Conservation (phyloP, 345 rosid species). For the Hirschfeldia incana region DNA sequence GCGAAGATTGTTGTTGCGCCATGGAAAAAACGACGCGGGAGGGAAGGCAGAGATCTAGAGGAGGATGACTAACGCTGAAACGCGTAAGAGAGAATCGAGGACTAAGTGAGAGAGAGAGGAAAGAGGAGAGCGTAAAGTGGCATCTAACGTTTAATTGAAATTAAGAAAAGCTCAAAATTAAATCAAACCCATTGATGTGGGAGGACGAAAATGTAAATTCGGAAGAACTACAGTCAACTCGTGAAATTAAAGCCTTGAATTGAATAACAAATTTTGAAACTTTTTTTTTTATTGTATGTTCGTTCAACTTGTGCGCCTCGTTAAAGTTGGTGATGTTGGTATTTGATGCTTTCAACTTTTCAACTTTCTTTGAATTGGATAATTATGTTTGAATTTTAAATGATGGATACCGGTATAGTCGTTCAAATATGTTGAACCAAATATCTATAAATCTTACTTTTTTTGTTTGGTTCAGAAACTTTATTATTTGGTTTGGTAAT, state of each 20-base stretch:
- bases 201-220: too few relatives aligned
- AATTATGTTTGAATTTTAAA: too few relatives aligned
- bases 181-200: too few relatives aligned
- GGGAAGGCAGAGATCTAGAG: conserved; percentile 32
- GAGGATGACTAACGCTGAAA: conserved; percentile 37
- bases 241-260: too few relatives aligned
- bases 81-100: conserved; percentile 36
- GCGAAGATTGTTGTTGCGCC: conserved; percentile 65
- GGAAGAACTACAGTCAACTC: too few relatives aligned
- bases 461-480: too few relatives aligned
- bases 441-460: too few relatives aligned
- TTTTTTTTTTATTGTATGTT: not conserved
- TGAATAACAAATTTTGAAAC: not conserved
- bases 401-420: too few relatives aligned
- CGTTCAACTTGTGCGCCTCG: conserved; percentile 13
- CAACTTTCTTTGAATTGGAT: not conserved
- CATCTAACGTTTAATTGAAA: not conserved
- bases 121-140: not conserved
- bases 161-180: not conserved
- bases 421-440: too few relatives aligned
- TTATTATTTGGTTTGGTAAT: too few relatives aligned
- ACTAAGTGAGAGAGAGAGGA: conserved; percentile 2
- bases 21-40: too few relatives aligned
- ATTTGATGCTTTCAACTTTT: conserved; percentile 24
- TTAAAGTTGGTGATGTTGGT: conserved; percentile 31